Base-by-base conservation (phyloP, 495 filamentous ascomycete species). In the Trypethelium eluteriae region DNA sequence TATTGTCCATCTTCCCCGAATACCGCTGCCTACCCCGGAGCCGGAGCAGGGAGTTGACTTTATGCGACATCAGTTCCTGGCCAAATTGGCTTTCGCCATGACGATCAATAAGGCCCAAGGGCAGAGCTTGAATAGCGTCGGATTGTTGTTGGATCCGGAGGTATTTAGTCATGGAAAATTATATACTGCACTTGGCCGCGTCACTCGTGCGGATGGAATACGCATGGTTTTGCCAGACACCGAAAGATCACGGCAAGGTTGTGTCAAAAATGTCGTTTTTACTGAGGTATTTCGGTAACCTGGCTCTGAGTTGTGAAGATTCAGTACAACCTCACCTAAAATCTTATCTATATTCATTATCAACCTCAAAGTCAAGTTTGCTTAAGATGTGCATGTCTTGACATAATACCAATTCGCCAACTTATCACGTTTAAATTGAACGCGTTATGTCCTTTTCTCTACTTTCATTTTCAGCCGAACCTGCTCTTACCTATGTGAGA, bases 101-200 rank as follows among this genome's bases (percentile, higher is more conserved):
- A 72, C 63, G 25, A 67, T 70, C 25, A 72, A 72, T 61, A 71
- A 71, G 41, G 38, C 62, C 4, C 62, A 71, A 69, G 62, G 64
- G 18, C 38, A 71, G 34, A 69, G 38, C 18, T 62, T 69, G 25
- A 49, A 64, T 38, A 39, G 16, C 18, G 63, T 71, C 35, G 49
- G 49, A 18, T 18, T 18, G 16, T 18, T 53, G 16, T 18, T 53
- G 16, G 49, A 53, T 18, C 41, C 49, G 25, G 49, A 53, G 16
- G 49, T 53, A 3, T 53, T 18, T 18, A 53, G 49, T 53, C 49
- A 53, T 18, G 16, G 5, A 53, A 10, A 53, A 18, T 18, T 53
- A 18, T 53, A 53, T 18, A 18, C 16, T 9, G 49, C 49, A 18
- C 49, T 53, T 18, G 25, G 49, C 49, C 49, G 49, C 49, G 49